Percentiles rank a stretch among this genome's conserved stretches.
phyloP scores from a whole-genome alignment of 345 rosid genomes.

The Eucalyptus marginata region DNA sequence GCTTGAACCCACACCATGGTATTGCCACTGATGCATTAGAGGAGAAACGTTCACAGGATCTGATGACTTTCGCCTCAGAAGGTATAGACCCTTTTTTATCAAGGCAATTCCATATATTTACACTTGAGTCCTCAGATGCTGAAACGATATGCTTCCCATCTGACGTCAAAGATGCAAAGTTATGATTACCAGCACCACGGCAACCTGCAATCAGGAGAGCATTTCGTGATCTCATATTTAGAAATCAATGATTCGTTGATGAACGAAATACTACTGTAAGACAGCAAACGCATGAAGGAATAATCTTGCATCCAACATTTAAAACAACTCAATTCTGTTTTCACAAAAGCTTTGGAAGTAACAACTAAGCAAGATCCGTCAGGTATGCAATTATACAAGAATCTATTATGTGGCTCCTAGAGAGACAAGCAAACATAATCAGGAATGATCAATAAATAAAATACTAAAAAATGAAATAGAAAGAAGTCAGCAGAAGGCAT shows the following conservation, averaged over 20 bases:
- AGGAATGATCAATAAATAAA: not conserved
- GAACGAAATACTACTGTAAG: not conserved
- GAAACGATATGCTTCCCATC: conserved; percentile 81
- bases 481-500: not conserved
- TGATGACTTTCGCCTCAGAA: conserved; percentile 28
- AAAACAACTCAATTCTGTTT: not conserved
- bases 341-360: not conserved
- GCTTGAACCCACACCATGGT: conserved; percentile 69
- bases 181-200: conserved; percentile 46
- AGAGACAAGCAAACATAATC: not conserved
- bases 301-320: not conserved
- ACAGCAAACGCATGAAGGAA: not conserved
- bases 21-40: conserved; percentile 66
- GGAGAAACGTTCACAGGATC: conserved; percentile 65
- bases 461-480: not conserved
- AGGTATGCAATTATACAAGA: not conserved
- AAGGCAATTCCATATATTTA: conserved; percentile 62
- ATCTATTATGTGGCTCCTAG: not conserved
- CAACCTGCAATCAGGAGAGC: not conserved
- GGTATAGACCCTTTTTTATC: conserved; percentile 10
- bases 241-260: not conserved
- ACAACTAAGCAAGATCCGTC: not conserved
- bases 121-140: conserved; percentile 72
- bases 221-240: not conserved
- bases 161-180: conserved; percentile 52